These are phyloP conservation scores for Rhodotorula graminis DNA, from an alignment of 768 basidiomycete species.

Conservation along the genomic window DNA sequence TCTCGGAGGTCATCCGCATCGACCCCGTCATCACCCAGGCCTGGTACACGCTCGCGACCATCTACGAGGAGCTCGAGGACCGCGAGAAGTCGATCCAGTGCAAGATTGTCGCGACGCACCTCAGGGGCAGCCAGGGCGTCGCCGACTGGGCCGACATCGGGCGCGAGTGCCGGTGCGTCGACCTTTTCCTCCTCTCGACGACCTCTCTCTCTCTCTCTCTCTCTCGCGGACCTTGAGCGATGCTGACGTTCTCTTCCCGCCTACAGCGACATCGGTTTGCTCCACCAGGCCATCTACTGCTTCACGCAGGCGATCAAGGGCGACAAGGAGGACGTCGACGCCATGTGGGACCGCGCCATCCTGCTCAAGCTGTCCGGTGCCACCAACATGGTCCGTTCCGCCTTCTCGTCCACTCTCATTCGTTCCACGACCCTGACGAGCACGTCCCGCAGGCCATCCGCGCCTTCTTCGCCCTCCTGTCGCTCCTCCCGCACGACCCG, in stretches of 20 bases:
- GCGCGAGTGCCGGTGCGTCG: constrained; percentile 62
- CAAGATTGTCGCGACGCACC: constrained; percentile 82
- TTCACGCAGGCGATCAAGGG: constrained; percentile 73
- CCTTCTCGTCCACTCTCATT: background rate
- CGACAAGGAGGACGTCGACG: constrained; percentile 74
- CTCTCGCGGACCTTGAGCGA: background rate
- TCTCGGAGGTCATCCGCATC: constrained; percentile 88
- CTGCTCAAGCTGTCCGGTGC: constrained; percentile 73
- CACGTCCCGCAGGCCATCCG: constrained; percentile 54
- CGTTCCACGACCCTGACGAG: background rate
- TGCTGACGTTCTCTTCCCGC: background rate
- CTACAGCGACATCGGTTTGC: constrained; percentile 61
- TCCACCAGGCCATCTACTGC: constrained; percentile 87
- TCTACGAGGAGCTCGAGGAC: constrained; percentile 69
- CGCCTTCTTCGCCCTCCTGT: constrained; percentile 66
- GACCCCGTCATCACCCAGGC: constrained; percentile 78
- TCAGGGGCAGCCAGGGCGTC: constrained; percentile 60
- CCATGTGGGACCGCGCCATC: constrained; percentile 81
- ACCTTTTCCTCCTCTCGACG: too few relatives aligned
- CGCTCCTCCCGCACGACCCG: constrained; percentile 71
- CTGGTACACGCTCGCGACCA: constrained; percentile 83
- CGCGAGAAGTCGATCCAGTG: constrained; percentile 69
- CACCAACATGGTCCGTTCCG: constrained; percentile 56
- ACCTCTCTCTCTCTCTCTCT: too few relatives aligned
- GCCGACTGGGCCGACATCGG: constrained; percentile 86